phyloP scores from a whole-genome alignment of 352 stramenopile genomes.

The Phytophthora constricta region DNA sequence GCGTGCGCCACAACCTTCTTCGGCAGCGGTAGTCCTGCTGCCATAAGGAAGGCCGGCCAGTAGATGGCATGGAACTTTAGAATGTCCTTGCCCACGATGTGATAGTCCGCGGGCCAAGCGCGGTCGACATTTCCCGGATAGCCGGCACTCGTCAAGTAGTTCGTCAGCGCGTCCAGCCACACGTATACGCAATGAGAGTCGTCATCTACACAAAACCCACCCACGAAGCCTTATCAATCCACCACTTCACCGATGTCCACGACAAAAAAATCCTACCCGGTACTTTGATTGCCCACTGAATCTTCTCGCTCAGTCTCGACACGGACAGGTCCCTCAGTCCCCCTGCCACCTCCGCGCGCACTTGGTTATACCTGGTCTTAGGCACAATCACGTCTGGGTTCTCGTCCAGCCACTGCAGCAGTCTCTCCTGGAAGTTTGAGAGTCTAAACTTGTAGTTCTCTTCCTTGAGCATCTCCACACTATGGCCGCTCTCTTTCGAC shows the following conservation, averaged over 20 bases:
- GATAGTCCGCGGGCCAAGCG: constrained; percentile 80
- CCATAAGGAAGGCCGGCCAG: constrained; percentile 98
- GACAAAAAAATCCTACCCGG: constrained; percentile 51
- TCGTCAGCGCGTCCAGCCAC: constrained; percentile 99
- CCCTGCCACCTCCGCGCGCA: constrained; percentile 82
- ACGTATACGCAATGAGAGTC: constrained; percentile 98
- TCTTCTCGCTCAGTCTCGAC: constrained; percentile 93
- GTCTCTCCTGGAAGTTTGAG: constrained; percentile 91
- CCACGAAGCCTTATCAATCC: constrained; percentile 3
- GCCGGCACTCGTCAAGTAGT: constrained; percentile 97
- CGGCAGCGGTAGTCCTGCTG: constrained; percentile 90
- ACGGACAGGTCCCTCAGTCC: constrained; percentile 97
- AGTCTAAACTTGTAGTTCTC: constrained; percentile 99
- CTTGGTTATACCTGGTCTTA: constrained; percentile 92
- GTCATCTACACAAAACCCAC: constrained; percentile 45
- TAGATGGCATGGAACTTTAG: constrained; percentile 99
- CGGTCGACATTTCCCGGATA: constrained; percentile 76
- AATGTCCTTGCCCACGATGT: constrained; percentile 99
- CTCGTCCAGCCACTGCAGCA: constrained; percentile 91
- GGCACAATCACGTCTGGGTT: constrained; percentile 93
- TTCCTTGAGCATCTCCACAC: constrained; percentile 96
- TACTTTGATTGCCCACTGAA: constrained; percentile 97
- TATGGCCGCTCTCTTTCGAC: constrained; percentile 91
- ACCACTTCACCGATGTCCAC: not conserved
- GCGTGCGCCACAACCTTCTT: constrained; percentile 97